Conservation (phyloP, 2,329 filamentous ascomycete genomes). For the Rutstroemia sp. region DNA sequence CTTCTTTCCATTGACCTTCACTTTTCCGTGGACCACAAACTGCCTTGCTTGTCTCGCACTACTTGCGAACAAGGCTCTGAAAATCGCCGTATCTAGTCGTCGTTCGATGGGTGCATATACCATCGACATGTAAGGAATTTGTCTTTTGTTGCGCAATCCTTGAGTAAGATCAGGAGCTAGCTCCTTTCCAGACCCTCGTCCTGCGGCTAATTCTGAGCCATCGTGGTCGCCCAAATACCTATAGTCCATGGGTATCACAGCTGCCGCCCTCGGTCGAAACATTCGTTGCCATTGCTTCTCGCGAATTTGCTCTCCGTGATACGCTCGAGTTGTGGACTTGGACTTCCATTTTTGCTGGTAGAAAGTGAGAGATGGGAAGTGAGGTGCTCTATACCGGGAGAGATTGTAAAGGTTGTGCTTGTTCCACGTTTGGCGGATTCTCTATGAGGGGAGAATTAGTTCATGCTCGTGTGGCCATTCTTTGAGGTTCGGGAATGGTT, state of each 20-base stretch:
- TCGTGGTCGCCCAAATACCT: constrained; percentile 72
- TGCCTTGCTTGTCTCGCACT: constrained; percentile 89
- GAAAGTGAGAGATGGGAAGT: constrained; percentile 53
- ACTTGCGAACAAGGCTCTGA: constrained; percentile 87
- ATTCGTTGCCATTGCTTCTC: constrained; percentile 93
- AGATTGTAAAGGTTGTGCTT: constrained; percentile 96
- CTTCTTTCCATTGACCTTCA: constrained; percentile 95
- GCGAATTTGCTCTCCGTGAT: constrained; percentile 90
- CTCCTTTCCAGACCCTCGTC: constrained; percentile 65
- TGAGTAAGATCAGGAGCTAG: constrained; percentile 16
- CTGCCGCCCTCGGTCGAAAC: constrained; percentile 74
- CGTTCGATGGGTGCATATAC: constrained; percentile 86
- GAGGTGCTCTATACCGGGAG: constrained; percentile 42
- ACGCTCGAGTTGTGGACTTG: constrained; percentile 75
- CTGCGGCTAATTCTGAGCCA: constrained; percentile 75
- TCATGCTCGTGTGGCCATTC: background rate
- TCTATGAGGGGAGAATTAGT: constrained; percentile 45
- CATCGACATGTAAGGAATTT: constrained; percentile 94
- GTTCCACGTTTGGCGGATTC: constrained; percentile 93
- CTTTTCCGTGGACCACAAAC: constrained; percentile 85
- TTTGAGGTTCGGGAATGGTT: background rate
- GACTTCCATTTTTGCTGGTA: constrained; percentile 98
- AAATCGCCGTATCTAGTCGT: constrained; percentile 88
- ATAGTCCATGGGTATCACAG: constrained; percentile 80
- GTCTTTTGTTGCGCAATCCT: constrained; percentile 41